Evolutionary conservation across 306 rosid species (phyloP).

Genomic region (Malus sieversii): DNA sequence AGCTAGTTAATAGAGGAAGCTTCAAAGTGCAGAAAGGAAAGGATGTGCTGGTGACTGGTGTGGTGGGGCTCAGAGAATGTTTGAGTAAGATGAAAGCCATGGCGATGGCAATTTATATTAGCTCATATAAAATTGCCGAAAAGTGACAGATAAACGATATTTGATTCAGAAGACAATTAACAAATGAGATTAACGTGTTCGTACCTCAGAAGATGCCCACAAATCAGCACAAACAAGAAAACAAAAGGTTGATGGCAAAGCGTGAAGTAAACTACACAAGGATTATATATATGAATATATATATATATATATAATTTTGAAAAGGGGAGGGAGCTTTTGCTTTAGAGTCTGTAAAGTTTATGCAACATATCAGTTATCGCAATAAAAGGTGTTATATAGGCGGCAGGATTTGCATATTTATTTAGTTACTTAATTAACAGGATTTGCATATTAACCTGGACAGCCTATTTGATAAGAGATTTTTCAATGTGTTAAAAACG

Average conservation of each 20-base stretch:
- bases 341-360: background rate
- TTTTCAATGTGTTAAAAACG: too few species aligned
- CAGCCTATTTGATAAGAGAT: too few species aligned
- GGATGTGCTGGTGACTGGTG: conserved; percentile 19
- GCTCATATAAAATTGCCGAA: background rate
- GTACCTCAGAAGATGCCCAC: conserved; percentile 18
- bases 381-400: background rate
- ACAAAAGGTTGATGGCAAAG: conserved; percentile 1
- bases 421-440: background rate
- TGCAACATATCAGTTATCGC: background rate
- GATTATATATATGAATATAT: too few species aligned
- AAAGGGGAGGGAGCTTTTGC: too few species aligned
- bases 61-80: background rate
- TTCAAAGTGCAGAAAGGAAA: conserved; percentile 8
- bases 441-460: too few species aligned
- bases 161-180: conserved; percentile 11
- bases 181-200: conserved; percentile 19
- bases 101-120: background rate
- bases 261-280: background rate
- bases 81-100: conserved; percentile 11
- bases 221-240: conserved; percentile 6
- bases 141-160: background rate
- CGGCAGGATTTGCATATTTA: background rate
- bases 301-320: too few species aligned
- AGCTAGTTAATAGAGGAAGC: background rate